Evolutionary conservation across 2,329 filamentous ascomycete species (phyloP), one percentile per base, ranked within the genome.

Genomic region (Neonectria sp.): DNA sequence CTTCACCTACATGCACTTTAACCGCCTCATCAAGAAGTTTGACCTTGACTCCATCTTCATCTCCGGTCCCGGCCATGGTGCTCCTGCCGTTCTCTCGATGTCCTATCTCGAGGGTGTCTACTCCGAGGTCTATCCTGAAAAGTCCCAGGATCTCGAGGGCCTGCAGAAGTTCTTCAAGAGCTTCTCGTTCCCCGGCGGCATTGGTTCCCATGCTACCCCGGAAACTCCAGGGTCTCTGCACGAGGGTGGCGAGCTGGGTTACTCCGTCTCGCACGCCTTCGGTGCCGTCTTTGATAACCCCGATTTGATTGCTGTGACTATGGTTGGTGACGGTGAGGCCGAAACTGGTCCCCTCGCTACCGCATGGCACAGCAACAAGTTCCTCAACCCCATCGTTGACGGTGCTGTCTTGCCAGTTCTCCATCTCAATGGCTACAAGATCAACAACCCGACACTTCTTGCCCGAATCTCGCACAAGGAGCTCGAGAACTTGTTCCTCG

Each of bases 381-480:
- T 94, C 81, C 86, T 95, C 70, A 94, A 95, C 77, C 93, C 93
- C 5, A 91, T 93, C 72, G 91, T 88, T 0, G 92, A 95, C 74
- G 93, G 93, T 33, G 93, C 92, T 43, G 93, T 95, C 8, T 85
- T 95, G 2, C 93, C 93, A 0, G 90, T 95, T 6, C 86, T 95
- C 12, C 92, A 95, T 79, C 85, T 95, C 37, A 95, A 95, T 74
- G 93, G 93, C 53, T 95, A 95, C 86, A 95, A 95, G 85, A 95
- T 95, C 84, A 93, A 93, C 84, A 93, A 94, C 79, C 92, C 92
- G 9, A 95, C 90, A 6, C 77, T 95, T 0, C 86, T 95, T 17
- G 90, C 92, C 15, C 89, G 93, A 71, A 91, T 95, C 76, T 88
- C 89, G 49, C 92, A 94, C 78, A 88, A 92, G 68, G 93, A 95